phyloP scores from a whole-genome alignment of 1,284 basidiomycete genomes.

The Coniferiporia weirii region DNA sequence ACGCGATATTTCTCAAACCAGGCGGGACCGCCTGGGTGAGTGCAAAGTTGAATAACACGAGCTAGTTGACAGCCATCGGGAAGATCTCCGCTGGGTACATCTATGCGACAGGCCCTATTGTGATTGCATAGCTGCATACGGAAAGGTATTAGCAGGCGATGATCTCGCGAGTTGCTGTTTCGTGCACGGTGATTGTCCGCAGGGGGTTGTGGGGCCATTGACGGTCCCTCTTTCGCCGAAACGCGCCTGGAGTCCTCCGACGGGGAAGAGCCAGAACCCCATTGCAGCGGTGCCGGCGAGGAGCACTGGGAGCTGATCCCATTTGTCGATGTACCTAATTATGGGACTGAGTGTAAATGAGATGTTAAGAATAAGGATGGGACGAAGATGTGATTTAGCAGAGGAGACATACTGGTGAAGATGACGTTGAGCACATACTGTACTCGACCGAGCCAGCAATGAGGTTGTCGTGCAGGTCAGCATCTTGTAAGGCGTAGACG shows the following conservation, averaged over 20 bases:
- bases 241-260: conserved; percentile 66
- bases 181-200: conserved; percentile 71
- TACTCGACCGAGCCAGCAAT: conserved; percentile 71
- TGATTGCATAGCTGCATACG: conserved; percentile 69
- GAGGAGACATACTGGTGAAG: conserved; percentile 38
- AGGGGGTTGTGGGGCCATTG: conserved; percentile 32
- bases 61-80: conserved; percentile 53
- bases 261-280: conserved; percentile 73
- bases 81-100: conserved; percentile 25
- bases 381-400: too few species aligned
- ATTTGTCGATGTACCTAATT: conserved; percentile 71
- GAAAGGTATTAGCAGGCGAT: conserved; percentile 75
- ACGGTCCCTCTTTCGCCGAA: conserved; percentile 59
- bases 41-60: conserved; percentile 65
- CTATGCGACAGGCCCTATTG: conserved; percentile 52
- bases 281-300: conserved; percentile 59
- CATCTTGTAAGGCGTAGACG: conserved; percentile 68
- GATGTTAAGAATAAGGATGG: too few species aligned
- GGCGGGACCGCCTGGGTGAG: conserved; percentile 64
- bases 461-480: conserved; percentile 66
- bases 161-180: conserved; percentile 58
- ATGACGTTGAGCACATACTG: conserved; percentile 75
- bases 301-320: conserved; percentile 76
- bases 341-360: conserved; percentile 56
- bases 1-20: conserved; percentile 42